Evolutionary conservation across 31 red algal species (phyloP).

Genomic region (Odonthalia washingtoniensis): DNA sequence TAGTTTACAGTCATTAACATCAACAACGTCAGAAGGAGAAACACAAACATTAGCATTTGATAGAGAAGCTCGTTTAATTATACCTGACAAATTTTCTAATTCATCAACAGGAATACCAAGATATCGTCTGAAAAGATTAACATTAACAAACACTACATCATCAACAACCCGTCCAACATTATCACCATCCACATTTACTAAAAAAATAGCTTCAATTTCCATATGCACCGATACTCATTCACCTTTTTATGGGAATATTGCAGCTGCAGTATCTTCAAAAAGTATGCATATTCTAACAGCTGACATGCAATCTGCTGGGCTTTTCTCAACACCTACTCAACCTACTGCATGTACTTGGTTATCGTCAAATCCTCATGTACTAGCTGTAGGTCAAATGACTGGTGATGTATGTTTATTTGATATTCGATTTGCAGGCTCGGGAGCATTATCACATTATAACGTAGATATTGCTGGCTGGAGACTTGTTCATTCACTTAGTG

Average conservation of each 20-base stretch:
- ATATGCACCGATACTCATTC: slow-evolving; percentile 16
- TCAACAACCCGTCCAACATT: no score
- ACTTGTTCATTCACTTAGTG: background rate
- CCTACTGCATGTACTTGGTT: slow-evolving; percentile 36
- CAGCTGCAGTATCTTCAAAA: slow-evolving; percentile 12
- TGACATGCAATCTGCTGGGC: slow-evolving; percentile 17
- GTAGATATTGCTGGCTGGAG: background rate
- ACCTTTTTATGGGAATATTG: slow-evolving; percentile 24
- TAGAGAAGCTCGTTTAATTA: background rate
- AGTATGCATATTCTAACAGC: slow-evolving; percentile 28
- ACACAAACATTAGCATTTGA: slow-evolving; percentile 2
- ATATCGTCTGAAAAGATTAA: background rate
- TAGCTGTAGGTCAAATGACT: slow-evolving; percentile 34
- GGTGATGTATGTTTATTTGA: slow-evolving; percentile 42
- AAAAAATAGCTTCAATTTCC: slow-evolving; percentile 21
- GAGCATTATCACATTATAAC: background rate
- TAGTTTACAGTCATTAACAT: background rate
- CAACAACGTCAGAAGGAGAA: background rate
- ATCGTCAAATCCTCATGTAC: slow-evolving; percentile 20
- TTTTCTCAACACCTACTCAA: slow-evolving; percentile 1
- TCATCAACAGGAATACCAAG: background rate
- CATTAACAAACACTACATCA: background rate
- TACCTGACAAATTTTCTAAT: background rate
- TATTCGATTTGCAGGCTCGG: background rate
- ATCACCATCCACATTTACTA: slow-evolving; percentile 19